phyloP scores from a whole-genome alignment of 2,329 filamentous ascomycete genomes.

The Colletotrichum navitas region DNA sequence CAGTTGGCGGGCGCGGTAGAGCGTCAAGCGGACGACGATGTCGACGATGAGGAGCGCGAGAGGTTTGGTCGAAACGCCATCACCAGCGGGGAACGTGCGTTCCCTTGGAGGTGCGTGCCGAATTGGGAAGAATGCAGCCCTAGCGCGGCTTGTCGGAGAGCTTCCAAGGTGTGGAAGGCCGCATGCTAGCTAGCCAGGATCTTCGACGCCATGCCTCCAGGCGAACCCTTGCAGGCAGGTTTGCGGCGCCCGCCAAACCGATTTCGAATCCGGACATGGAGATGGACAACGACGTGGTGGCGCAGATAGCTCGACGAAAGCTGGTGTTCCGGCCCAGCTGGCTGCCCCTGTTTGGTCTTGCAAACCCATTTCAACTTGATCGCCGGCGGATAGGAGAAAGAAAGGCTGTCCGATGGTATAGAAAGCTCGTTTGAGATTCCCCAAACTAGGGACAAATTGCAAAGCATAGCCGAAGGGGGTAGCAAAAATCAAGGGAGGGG shows the following conservation, averaged over 20 bases:
- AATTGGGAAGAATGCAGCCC: constrained; percentile 34
- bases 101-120: constrained; percentile 34
- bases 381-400: not conserved
- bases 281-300: not conserved
- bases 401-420: constrained; percentile 9
- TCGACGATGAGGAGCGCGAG: constrained; percentile 26
- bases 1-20: constrained; percentile 21
- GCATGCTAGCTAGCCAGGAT: constrained; percentile 34
- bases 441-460: constrained; percentile 11
- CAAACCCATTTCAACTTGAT: constrained; percentile 3
- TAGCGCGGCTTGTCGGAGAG: constrained; percentile 27
- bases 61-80: constrained; percentile 32
- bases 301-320: constrained; percentile 25
- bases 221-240: constrained; percentile 14
- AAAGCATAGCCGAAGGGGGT: constrained; percentile 1
- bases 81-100: constrained; percentile 29
- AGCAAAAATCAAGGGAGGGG: not conserved
- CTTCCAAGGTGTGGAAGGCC: constrained; percentile 13
- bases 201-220: constrained; percentile 30
- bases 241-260: constrained; percentile 15
- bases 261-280: constrained; percentile 33
- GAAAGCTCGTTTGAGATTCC: not conserved
- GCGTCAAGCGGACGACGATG: constrained; percentile 22
- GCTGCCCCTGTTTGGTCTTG: constrained; percentile 1
- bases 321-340: constrained; percentile 1